Conservation (phyloP, 495 filamentous ascomycete species). For the Annulohypoxylon bovei region DNA sequence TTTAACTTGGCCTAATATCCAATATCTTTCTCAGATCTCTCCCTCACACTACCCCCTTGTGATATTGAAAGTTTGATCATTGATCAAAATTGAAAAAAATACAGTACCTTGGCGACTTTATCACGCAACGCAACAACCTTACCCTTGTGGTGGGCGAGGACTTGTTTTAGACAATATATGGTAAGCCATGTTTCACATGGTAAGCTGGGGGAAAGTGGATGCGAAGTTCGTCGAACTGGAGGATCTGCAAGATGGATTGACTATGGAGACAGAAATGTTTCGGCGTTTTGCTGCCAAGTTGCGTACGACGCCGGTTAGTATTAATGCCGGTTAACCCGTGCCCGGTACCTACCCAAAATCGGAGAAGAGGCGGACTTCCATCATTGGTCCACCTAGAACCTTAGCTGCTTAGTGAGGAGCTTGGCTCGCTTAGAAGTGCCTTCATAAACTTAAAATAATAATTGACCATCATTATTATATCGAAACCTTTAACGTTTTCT, state of each 20-base stretch:
- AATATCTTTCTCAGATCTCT: neutral
- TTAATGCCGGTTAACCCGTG: slow-evolving; percentile 35
- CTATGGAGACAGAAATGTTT: slow-evolving; percentile 33
- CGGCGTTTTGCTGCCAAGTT: slow-evolving; percentile 38
- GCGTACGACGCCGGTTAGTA: slow-evolving; percentile 28
- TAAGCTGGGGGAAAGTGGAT: slow-evolving; percentile 29
- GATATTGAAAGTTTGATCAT: slow-evolving; percentile 15
- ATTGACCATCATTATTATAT: neutral
- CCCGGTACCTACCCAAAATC: slow-evolving; percentile 18
- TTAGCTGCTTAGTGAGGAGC: neutral
- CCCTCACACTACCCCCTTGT: neutral
- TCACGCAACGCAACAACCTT: neutral
- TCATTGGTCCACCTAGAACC: neutral
- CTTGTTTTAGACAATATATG: slow-evolving; percentile 35
- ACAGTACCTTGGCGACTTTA: slow-evolving; percentile 2
- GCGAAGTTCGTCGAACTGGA: slow-evolving; percentile 13
- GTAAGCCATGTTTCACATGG: slow-evolving; percentile 36
- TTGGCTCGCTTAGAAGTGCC: slow-evolving; percentile 18
- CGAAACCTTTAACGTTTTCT: neutral
- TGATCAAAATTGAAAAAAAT: slow-evolving; percentile 9
- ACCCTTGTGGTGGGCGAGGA: slow-evolving; percentile 17
- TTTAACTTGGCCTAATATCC: slow-evolving; percentile 1
- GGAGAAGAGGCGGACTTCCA: neutral
- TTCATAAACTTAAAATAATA: slow-evolving; percentile 15
- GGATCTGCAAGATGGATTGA: slow-evolving; percentile 11